Evolutionary conservation across 495 filamentous ascomycete species (phyloP).

Genomic region (Pseudotulostoma volvatum): DNA sequence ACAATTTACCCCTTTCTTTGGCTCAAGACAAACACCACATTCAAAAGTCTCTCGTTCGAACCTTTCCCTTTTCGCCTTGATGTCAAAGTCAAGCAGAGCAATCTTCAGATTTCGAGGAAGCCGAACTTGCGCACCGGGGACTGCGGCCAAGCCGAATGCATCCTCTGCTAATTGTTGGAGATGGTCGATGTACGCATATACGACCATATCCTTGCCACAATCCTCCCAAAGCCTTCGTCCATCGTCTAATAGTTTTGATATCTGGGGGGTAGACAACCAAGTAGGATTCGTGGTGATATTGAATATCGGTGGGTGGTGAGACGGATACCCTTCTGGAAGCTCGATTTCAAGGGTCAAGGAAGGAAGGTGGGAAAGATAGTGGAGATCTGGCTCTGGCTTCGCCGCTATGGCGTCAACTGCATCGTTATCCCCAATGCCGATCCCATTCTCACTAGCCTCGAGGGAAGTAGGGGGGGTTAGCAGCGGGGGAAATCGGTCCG

Average conservation of each 20-base stretch:
- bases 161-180: constrained; percentile 65
- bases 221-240: constrained; percentile 64
- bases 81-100: constrained; percentile 63
- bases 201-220: constrained; percentile 54
- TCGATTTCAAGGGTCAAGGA: constrained; percentile 50
- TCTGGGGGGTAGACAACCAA: constrained; percentile 49
- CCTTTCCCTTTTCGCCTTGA: constrained; percentile 47
- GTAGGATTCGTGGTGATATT: constrained; percentile 44
- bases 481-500: constrained; percentile 24
- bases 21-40: constrained; percentile 82
- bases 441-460: constrained; percentile 14
- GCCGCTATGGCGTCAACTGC: constrained; percentile 7
- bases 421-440: constrained; percentile 10
- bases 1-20: constrained; percentile 75
- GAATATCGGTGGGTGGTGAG: constrained; percentile 45
- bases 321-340: constrained; percentile 65
- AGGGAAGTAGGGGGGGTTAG: constrained; percentile 32
- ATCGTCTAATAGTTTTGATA: constrained; percentile 44
- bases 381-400: constrained; percentile 30
- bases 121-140: constrained; percentile 24
- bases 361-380: constrained; percentile 59
- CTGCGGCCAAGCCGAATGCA: constrained; percentile 53
- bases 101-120: constrained; percentile 44
- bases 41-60: constrained; percentile 80
- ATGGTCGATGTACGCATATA: constrained; percentile 76